Evolutionary conservation across 305 asterid species (phyloP).

Genomic region (Solanum hybrid): DNA sequence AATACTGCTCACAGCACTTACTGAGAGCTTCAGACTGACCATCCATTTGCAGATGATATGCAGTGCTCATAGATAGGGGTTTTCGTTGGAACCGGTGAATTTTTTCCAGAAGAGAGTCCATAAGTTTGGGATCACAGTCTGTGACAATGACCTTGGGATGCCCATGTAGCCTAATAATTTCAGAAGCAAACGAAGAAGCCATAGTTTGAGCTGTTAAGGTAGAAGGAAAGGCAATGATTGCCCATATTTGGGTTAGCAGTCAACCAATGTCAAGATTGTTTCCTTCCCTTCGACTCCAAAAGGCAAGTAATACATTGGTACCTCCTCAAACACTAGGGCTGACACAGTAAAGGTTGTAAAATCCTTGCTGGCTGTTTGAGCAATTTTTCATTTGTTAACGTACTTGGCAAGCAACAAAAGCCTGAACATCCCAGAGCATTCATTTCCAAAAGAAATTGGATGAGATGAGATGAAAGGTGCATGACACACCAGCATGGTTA

Average conservation of each 20-base stretch:
- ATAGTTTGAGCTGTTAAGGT: background rate
- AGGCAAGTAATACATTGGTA: background rate
- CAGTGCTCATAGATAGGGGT: background rate
- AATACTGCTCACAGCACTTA: background rate
- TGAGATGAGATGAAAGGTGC: background rate
- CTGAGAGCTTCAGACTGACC: background rate
- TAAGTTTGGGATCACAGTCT: background rate
- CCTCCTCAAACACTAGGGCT: background rate
- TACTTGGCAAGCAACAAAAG: background rate
- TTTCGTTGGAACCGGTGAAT: background rate
- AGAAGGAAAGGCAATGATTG: background rate
- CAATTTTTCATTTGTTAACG: background rate
- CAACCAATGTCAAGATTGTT: background rate
- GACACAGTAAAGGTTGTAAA: background rate
- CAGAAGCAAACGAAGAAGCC: background rate
- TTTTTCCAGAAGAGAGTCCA: background rate
- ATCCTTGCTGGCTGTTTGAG: background rate
- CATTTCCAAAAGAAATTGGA: background rate
- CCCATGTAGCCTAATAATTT: background rate
- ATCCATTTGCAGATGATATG: constrained; percentile 1
- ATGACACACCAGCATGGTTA: background rate
- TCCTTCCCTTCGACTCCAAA: background rate
- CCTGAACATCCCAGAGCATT: background rate
- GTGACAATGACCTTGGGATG: background rate
- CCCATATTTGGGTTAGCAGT: background rate